A percentile compares a stretch with the other conserved stretches of the same genome.
Conservation (phyloP, 2,329 filamentous ascomycete species). For the Diaporthe ilicicola region DNA sequence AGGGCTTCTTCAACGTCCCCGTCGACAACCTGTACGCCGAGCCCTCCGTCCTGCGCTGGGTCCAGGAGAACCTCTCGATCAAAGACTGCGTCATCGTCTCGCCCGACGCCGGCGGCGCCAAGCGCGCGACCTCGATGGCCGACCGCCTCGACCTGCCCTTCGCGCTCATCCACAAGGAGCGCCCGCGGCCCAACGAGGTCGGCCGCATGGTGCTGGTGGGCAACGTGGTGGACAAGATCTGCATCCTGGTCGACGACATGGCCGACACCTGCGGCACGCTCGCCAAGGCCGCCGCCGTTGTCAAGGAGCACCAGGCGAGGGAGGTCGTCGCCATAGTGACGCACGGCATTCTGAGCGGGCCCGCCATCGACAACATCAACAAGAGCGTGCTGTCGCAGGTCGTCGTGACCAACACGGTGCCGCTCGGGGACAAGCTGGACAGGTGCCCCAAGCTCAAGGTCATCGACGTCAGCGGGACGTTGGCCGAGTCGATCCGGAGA, state of each 20-base stretch:
- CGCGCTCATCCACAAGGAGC: slow-evolving; percentile 90
- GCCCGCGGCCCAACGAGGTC: slow-evolving; percentile 64
- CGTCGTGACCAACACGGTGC: slow-evolving; percentile 91
- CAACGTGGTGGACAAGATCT: slow-evolving; percentile 84
- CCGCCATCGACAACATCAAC: slow-evolving; percentile 87
- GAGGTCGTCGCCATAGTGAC: slow-evolving; percentile 96
- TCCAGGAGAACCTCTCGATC: slow-evolving; percentile 83
- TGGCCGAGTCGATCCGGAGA: slow-evolving; percentile 75
- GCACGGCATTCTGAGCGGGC: slow-evolving; percentile 89
- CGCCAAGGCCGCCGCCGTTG: slow-evolving; percentile 85
- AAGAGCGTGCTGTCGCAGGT: slow-evolving; percentile 78
- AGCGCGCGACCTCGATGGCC: slow-evolving; percentile 93
- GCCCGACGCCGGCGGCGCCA: slow-evolving; percentile 95
- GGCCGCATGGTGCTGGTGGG: slow-evolving; percentile 87
- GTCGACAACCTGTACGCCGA: slow-evolving; percentile 97
- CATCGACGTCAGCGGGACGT: slow-evolving; percentile 89
- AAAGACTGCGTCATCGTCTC: slow-evolving; percentile 91
- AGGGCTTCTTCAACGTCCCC: slow-evolving; percentile 98
- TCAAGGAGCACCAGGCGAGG: slow-evolving; percentile 85
- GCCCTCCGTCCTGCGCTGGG: slow-evolving; percentile 74
- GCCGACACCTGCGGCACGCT: slow-evolving; percentile 81
- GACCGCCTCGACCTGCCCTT: slow-evolving; percentile 94
- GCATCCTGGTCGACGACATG: slow-evolving; percentile 98
- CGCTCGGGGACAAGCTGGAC: slow-evolving; percentile 79
- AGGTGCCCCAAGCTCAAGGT: slow-evolving; percentile 82